These are phyloP conservation scores for Phytophthora fragariae DNA, from an alignment of 352 stramenopile species.

Conservation along the genomic window DNA sequence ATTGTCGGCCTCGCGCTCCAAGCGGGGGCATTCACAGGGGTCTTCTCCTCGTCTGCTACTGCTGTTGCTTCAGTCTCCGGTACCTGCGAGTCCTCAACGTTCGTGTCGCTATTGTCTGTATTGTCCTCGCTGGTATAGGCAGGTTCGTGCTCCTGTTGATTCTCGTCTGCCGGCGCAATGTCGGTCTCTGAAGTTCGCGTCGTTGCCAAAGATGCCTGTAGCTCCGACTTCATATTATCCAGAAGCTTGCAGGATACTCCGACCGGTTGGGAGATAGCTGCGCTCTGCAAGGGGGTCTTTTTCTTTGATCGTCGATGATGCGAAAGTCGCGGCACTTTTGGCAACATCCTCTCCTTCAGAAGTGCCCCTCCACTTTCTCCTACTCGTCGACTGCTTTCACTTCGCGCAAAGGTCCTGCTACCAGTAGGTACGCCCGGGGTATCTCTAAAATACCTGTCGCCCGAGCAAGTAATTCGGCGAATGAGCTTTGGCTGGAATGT, in stretches of 20 bases:
- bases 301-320: conserved; percentile 36
- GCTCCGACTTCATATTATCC: conserved; percentile 73
- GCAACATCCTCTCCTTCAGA: conserved; percentile 46
- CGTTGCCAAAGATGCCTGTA: conserved; percentile 58
- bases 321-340: conserved; percentile 47
- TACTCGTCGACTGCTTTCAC: conserved; percentile 36
- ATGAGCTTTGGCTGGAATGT: conserved; percentile 88
- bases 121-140: conserved; percentile 6
- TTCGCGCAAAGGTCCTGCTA: conserved; percentile 27
- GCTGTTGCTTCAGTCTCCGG: conserved; percentile 15
- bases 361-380: conserved; percentile 20
- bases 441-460: conserved; percentile 51
- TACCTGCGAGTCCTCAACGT: conserved; percentile 4
- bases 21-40: conserved; percentile 21
- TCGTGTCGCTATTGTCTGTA: conserved; percentile 9
- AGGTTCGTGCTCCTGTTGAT: conserved; percentile 8
- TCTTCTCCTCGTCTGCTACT: conserved; percentile 6
- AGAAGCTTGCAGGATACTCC: conserved; percentile 72
- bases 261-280: conserved; percentile 51
- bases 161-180: conserved; percentile 11
- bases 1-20: conserved; percentile 66
- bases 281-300: conserved; percentile 50
- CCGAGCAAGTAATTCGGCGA: conserved; percentile 62
- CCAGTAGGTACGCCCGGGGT: conserved; percentile 6
- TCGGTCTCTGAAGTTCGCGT: conserved; percentile 24